Base-by-base conservation (phyloP, 1,139 yeast species). In the Blastobotrys serpentis region DNA sequence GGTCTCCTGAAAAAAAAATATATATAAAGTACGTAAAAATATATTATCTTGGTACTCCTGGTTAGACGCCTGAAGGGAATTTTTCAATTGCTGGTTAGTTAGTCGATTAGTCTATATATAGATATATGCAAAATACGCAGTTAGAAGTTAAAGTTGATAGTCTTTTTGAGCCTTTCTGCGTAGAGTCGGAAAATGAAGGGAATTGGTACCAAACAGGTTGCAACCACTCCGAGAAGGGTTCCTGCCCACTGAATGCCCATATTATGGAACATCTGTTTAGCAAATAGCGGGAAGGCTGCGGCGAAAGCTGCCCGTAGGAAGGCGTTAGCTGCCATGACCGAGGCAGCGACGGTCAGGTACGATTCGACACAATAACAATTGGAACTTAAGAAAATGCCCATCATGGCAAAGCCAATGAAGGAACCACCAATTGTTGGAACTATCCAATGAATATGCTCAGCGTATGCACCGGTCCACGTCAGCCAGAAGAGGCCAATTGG, bases 251-350 rank as follows among this genome's bases (percentile, higher is more conserved):
- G 81, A 45, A 79, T 78, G 37, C 86, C 82, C 81, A 88, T 76
- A 54, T 75, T 76, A 8, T 71, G 66, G 66, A 87, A 86, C 95
- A 88, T 82, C 56, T 79, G 84, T 4, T 76, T 68, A 2, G 82
- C 77, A 61, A 89, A 89, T 50, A 89, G 72, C 41, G 97, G 96
- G 77, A 89, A 89, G 1, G 75, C 76, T 40, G 82, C 84, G 51
- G 83, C 87, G 57, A 79, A 77, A 0, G 72, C 81, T 53, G 89
- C 81, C 72, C 98, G 81, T 59, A 89, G 72, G 61, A 88, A 80
- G 0, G 95, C 81, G 64, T 86, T 86, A 11, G 85, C 95, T 4
- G 96, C 95, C 57, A 88, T 73, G 1, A 95, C 96, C 21, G 95
- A 84, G 4, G 95, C 95, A 4, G 95, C 94, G 60, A 82, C 81